Base-by-base conservation (phyloP, 2,329 filamentous ascomycete genomes). In the Apiospora arundinis region DNA sequence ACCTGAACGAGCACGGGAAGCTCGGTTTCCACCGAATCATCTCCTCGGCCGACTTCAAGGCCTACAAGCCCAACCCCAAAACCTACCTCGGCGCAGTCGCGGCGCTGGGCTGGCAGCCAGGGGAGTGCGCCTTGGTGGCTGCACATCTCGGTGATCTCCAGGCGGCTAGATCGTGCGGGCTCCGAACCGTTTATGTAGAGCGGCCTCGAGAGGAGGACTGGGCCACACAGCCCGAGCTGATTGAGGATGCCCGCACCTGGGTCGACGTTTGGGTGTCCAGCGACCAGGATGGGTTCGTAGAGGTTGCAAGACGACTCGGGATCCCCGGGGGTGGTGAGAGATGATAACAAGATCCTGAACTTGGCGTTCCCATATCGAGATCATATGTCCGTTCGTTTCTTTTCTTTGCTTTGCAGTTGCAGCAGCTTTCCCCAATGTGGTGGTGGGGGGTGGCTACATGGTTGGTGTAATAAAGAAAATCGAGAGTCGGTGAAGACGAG, bases 171-270 rank as follows among this genome's bases (percentile, higher is more conserved):
- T 78, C 76, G 2, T 86, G 85, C 72, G 93, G 93, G 0, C 82
- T 95, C 72, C 85, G 87, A 75, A 93, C 92, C 0, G 85, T 96
- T 2, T 96, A 95, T 78, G 89, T 96, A 2, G 92, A 93, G 82
- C 85, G 93, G 71, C 79, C 81, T 3, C 75, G 80, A 60, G 93
- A 97, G 81, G 93, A 95, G 81, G 85, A 83, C 8, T 92, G 89
- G 88, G 76, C 77, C 11, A 69, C 75, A 23, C 87, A 89, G 6
- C 81, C 88, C 32, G 82, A 88, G 37, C 83, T 84, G 48, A 86
- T 88, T 74, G 83, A 83, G 52, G 84, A 86, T 69, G 85, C 87
- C 25, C 88, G 86, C 71, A 85, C 82, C 1, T 92, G 89, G 86
- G 90, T 93, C 12, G 91, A 94, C 80, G 77, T 92, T 67, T 92